phyloP scores from a whole-genome alignment of 805 yeast genomes.

The Suhomyces pyralidae region DNA sequence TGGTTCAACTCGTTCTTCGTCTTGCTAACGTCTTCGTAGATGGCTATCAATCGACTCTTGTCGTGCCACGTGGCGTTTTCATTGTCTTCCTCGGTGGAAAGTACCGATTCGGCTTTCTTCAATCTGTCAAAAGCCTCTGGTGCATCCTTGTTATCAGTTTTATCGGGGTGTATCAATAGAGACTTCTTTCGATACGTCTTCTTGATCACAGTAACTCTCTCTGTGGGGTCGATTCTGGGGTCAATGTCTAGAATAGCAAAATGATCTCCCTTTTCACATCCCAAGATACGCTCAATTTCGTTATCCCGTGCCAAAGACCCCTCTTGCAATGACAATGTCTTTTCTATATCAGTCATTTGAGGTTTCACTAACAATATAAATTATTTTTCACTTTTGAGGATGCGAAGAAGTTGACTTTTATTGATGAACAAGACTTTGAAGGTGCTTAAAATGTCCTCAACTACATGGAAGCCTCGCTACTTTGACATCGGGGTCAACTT shows the following conservation, averaged over 20 bases:
- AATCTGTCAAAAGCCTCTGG: conserved; percentile 61
- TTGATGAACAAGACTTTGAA: not conserved
- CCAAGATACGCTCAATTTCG: conserved; percentile 56
- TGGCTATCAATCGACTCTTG: conserved; percentile 22
- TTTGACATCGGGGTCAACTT: conserved; percentile 64
- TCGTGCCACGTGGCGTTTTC: conserved; percentile 13
- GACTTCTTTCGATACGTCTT: conserved; percentile 56
- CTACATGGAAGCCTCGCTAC: conserved; percentile 39
- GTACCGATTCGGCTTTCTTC: conserved; percentile 48
- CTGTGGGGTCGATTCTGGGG: conserved; percentile 33
- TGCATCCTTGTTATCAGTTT: conserved; percentile 52
- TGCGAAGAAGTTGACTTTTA: not conserved
- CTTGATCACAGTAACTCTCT: conserved; percentile 40
- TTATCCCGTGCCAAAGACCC: conserved; percentile 36
- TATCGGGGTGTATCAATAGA: conserved; percentile 67
- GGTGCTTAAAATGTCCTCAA: not conserved
- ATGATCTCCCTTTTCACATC: conserved; percentile 48
- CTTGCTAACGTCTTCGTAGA: conserved; percentile 22
- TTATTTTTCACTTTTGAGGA: not conserved
- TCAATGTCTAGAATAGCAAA: conserved; percentile 50
- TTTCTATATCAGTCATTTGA: conserved; percentile 1
- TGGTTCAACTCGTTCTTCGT: conserved; percentile 5
- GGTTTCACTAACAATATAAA: not conserved
- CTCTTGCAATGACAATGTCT: conserved; percentile 18
- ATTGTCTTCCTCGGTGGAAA: conserved; percentile 16